Evolutionary conservation across 2,329 filamentous ascomycete species (phyloP).

Genomic region (Xylogone sp.): DNA sequence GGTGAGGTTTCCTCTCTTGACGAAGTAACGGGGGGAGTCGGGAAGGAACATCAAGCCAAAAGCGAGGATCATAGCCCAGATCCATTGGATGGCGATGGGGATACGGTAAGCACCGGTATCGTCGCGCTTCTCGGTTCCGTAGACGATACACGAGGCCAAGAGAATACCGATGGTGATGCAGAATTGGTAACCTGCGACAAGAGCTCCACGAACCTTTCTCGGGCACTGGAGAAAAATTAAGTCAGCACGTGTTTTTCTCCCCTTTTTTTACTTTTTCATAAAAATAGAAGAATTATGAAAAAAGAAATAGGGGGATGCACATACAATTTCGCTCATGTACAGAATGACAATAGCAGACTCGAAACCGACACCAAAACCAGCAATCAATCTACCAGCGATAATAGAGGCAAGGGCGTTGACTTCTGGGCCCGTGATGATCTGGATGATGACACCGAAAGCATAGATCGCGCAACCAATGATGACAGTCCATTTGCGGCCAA

Average conservation of each 20-base stretch:
- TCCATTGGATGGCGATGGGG: constrained; percentile 74
- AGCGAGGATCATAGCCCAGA: constrained; percentile 73
- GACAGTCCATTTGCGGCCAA: constrained; percentile 68
- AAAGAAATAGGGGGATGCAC: constrained; percentile 19
- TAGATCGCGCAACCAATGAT: constrained; percentile 70
- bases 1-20: constrained; percentile 69
- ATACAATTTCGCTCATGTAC: constrained; percentile 62
- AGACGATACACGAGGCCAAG: constrained; percentile 69
- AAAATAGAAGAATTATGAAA: constrained; percentile 12
- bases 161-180: constrained; percentile 76
- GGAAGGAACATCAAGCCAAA: constrained; percentile 70
- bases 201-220: constrained; percentile 69
- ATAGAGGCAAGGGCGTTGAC: constrained; percentile 55
- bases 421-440: constrained; percentile 38
- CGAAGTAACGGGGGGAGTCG: constrained; percentile 79
- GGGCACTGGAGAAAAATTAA: constrained; percentile 35
- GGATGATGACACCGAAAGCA: constrained; percentile 61
- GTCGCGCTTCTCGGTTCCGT: constrained; percentile 58
- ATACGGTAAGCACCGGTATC: constrained; percentile 73
- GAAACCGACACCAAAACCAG: constrained; percentile 75
- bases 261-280: too few relatives aligned
- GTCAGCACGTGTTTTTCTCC: too few relatives aligned
- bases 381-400: constrained; percentile 70
- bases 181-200: constrained; percentile 79
- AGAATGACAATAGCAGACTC: constrained; percentile 76